Percentiles rank a stretch among this genome's conserved stretches.
These are phyloP conservation scores for Thozetella sp. DNA, from an alignment of 495 filamentous ascomycete genomes.

Conservation along the genomic window DNA sequence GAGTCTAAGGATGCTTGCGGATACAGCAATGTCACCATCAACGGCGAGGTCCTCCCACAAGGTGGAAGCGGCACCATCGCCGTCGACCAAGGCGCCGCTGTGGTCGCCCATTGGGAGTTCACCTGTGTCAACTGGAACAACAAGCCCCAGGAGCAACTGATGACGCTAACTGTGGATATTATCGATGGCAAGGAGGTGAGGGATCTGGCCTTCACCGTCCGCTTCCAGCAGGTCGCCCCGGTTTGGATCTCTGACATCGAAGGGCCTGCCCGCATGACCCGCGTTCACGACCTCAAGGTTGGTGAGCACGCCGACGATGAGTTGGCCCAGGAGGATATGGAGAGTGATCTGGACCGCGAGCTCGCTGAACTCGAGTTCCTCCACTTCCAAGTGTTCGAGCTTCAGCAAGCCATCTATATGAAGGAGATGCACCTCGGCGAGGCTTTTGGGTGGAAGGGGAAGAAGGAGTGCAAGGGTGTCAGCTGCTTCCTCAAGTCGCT, in stretches of 20 bases:
- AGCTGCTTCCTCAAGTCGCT: conserved; percentile 26
- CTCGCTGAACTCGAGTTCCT: conserved; percentile 32
- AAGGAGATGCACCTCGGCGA: conserved; percentile 26
- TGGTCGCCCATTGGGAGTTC: conserved; percentile 44
- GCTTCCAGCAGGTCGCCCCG: conserved; percentile 42
- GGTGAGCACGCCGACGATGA: background rate
- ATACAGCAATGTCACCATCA: conserved; percentile 33
- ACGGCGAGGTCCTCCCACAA: conserved; percentile 29
- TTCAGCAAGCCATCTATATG: conserved; percentile 28
- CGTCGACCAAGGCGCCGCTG: conserved; percentile 20
- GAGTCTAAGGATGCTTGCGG: conserved; percentile 34
- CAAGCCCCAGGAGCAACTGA: conserved; percentile 41
- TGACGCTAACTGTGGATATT: conserved; percentile 45
- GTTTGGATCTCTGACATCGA: conserved; percentile 42
- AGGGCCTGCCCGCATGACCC: conserved; percentile 10
- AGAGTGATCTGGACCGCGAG: conserved; percentile 22
- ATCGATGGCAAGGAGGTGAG: conserved; percentile 31
- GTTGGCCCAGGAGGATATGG: conserved; percentile 4
- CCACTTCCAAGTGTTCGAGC: conserved; percentile 22
- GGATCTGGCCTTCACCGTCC: conserved; percentile 41
- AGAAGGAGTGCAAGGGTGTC: conserved; percentile 21
- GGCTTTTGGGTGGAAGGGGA: conserved; percentile 15
- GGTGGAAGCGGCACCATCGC: conserved; percentile 26
- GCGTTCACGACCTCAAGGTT: conserved; percentile 1
- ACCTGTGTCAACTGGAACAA: conserved; percentile 41